These are phyloP conservation scores for Globisporangium okanoganense DNA, from an alignment of 352 stramenopile genomes.

Conservation along the genomic window DNA sequence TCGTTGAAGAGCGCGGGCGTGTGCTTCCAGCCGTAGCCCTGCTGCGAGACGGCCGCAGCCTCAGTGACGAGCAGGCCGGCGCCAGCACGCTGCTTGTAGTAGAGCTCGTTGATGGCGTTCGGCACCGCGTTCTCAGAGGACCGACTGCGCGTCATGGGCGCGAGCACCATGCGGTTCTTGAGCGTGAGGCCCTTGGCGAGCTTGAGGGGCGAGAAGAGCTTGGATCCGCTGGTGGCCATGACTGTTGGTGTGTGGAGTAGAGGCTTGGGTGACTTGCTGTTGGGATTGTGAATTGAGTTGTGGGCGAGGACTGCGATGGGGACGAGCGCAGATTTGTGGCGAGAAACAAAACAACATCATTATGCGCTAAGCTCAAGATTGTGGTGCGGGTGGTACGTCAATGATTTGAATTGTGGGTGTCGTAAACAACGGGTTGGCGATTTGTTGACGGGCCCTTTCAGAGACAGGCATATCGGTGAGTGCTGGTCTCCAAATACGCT, in stretches of 20 bases:
- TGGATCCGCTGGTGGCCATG: conserved; percentile 4
- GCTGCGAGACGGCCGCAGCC: conserved; percentile 5
- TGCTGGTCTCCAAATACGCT: too few relatives aligned
- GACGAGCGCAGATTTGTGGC: too few relatives aligned
- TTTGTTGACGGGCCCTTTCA: too few relatives aligned
- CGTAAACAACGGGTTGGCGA: too few relatives aligned
- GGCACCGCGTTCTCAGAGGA: not conserved
- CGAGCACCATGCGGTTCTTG: conserved; percentile 30
- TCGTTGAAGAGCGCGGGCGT: conserved; percentile 25
- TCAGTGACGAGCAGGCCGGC: conserved; percentile 31
- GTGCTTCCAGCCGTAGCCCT: conserved; percentile 11
- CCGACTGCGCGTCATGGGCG: conserved; percentile 20
- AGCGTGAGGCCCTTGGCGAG: conserved; percentile 14
- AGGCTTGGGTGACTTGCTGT: not conserved
- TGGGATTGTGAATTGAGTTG: not conserved
- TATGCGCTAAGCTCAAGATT: too few relatives aligned
- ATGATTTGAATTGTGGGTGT: too few relatives aligned
- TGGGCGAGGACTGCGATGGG: not conserved
- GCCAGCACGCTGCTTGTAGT: conserved; percentile 26
- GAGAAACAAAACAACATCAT: too few relatives aligned
- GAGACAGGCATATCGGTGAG: too few relatives aligned
- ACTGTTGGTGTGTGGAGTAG: not conserved
- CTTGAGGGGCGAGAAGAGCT: conserved; percentile 5
- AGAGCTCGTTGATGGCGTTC: conserved; percentile 30
- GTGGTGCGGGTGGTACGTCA: too few relatives aligned